Evolutionary conservation across 2,329 filamentous ascomycete species (phyloP).

Genomic region (Botryotinia narcissicola): DNA sequence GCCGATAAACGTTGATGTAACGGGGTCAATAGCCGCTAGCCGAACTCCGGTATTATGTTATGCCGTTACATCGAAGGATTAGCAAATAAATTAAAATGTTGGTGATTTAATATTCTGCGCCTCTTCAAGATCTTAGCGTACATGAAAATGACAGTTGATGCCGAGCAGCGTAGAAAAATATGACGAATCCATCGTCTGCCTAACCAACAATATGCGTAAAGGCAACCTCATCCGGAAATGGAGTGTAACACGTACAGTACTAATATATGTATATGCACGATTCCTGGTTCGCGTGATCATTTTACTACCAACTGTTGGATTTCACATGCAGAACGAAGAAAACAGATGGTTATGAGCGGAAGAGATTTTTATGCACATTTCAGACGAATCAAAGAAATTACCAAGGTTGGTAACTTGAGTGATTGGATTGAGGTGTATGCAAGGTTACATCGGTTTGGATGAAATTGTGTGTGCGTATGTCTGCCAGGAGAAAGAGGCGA

Average conservation of each 20-base stretch:
- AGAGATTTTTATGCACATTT: background rate
- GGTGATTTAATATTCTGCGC: background rate
- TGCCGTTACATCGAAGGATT: background rate
- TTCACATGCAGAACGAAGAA: background rate
- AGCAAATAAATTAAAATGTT: background rate
- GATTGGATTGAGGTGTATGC: background rate
- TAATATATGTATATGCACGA: background rate
- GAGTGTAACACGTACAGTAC: background rate
- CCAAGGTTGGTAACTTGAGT: background rate
- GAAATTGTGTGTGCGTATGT: background rate
- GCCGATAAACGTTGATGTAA: background rate
- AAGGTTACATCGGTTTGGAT: background rate
- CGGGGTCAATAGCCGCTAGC: too few relatives aligned
- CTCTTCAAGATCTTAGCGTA: background rate
- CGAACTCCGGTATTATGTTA: background rate
- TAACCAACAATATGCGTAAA: background rate
- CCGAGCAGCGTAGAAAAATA: background rate
- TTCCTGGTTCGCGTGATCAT: background rate
- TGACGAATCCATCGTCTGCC: background rate
- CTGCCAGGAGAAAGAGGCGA: background rate
- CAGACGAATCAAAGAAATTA: background rate
- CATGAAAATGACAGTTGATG: background rate
- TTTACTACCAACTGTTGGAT: background rate
- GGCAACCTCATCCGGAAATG: background rate
- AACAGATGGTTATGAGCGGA: background rate